Evolutionary conservation across 192 early-diverging fungal species (phyloP).

Genomic region (Rhizophagus clarus): DNA sequence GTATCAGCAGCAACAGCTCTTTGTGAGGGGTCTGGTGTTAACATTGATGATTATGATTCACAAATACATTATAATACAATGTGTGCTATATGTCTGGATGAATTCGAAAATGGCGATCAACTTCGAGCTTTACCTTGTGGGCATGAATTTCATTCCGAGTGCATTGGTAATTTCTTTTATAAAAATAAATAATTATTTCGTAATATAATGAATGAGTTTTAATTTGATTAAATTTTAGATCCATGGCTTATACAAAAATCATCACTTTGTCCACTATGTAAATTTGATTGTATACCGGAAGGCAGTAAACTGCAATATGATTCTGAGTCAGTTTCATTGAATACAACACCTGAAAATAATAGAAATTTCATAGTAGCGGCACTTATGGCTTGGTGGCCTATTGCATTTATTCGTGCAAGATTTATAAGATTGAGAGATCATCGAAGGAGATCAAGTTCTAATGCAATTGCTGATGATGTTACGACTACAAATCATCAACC

Average conservation of each 20-base stretch:
- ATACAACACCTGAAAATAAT: background rate
- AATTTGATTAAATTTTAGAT: constrained; percentile 24
- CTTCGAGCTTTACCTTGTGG: constrained; percentile 35
- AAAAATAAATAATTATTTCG: background rate
- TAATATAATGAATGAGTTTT: background rate
- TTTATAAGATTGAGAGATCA: background rate
- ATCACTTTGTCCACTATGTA: constrained; percentile 41
- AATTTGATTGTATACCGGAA: constrained; percentile 21
- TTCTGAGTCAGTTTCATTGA: background rate
- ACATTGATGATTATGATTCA: background rate
- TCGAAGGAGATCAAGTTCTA: background rate
- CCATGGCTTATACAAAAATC: constrained; percentile 40
- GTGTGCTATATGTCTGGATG: constrained; percentile 38
- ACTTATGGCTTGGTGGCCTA: background rate
- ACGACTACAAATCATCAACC: background rate
- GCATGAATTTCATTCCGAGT: constrained; percentile 41
- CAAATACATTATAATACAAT: constrained; percentile 1
- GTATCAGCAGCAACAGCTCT: constrained; percentile 5
- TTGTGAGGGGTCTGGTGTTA: background rate
- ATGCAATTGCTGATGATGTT: background rate
- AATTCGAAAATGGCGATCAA: constrained; percentile 32
- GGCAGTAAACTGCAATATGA: background rate
- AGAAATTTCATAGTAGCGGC: background rate
- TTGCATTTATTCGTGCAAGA: background rate
- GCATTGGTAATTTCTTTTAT: constrained; percentile 35